phyloP scores from a whole-genome alignment of 2,329 filamentous ascomycete species.

The Arthroderma uncinatum region DNA sequence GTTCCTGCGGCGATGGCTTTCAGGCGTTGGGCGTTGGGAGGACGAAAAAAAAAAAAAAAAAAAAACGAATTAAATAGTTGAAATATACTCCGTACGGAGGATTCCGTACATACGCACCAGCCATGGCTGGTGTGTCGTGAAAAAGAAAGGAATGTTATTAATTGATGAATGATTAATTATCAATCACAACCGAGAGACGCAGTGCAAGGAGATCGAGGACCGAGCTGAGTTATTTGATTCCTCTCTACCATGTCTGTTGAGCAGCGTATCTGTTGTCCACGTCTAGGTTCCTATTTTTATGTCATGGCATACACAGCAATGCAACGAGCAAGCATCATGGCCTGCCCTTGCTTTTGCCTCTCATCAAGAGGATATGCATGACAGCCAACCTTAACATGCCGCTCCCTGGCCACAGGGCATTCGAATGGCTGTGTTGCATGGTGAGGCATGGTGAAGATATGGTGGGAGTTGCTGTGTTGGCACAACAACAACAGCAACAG shows the following conservation, averaged over 20 bases:
- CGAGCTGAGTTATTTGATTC: neutral
- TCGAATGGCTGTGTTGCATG: neutral
- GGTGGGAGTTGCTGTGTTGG: neutral
- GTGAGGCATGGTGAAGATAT: neutral
- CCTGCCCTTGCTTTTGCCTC: neutral
- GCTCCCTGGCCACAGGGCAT: neutral
- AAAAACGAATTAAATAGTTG: neutral
- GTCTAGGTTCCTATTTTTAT: neutral
- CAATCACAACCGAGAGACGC: neutral
- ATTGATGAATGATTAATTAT: neutral
- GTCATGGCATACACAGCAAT: too few species aligned
- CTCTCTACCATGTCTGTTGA: neutral
- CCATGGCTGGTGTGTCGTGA: neutral
- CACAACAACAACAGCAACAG: neutral
- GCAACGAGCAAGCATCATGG: neutral
- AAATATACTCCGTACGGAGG: too few species aligned
- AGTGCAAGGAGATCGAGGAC: neutral
- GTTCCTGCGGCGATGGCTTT: too few species aligned
- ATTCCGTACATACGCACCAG: neutral
- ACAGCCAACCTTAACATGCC: neutral
- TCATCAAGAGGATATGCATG: neutral
- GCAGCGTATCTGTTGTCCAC: neutral
- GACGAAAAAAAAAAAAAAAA: neutral
- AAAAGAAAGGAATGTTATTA: neutral
- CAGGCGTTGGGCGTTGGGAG: neutral